Conservation (phyloP, 192 early-diverging fungal species). For the Rhizophagus clarus region DNA sequence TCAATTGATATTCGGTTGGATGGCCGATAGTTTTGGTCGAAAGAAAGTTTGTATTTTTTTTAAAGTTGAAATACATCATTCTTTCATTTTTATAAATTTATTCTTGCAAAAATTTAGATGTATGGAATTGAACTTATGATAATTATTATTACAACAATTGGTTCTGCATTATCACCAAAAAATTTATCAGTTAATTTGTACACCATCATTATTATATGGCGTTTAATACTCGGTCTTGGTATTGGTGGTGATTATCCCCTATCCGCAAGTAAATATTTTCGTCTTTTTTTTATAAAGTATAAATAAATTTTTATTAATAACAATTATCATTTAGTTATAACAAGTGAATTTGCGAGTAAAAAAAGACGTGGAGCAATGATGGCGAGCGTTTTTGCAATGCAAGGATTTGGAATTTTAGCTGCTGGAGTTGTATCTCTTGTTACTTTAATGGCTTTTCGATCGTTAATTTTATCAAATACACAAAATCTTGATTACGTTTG, state of each 20-base stretch:
- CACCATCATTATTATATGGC: constrained; percentile 79
- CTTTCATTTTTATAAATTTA: constrained; percentile 5
- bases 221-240: constrained; percentile 86
- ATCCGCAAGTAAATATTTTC: constrained; percentile 59
- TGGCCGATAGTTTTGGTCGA: constrained; percentile 89
- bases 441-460: constrained; percentile 69
- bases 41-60: constrained; percentile 48
- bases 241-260: constrained; percentile 97
- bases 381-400: constrained; percentile 85
- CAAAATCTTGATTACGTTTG: constrained; percentile 82
- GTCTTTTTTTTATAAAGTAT: not conserved
- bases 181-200: constrained; percentile 65
- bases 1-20: constrained; percentile 80
- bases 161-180: constrained; percentile 72
- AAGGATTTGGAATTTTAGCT: constrained; percentile 84
- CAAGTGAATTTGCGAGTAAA: constrained; percentile 86
- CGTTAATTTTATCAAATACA: constrained; percentile 60
- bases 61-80: not conserved
- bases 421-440: constrained; percentile 73
- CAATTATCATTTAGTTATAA: constrained; percentile 54
- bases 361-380: constrained; percentile 83
- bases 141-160: constrained; percentile 85
- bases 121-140: constrained; percentile 92
- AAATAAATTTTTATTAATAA: not conserved
- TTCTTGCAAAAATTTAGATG: constrained; percentile 45